Evolutionary conservation across 495 filamentous ascomycete genomes (phyloP), one percentile per base, ranked within the genome.

Genomic region (Hypoxylon trugodes): DNA sequence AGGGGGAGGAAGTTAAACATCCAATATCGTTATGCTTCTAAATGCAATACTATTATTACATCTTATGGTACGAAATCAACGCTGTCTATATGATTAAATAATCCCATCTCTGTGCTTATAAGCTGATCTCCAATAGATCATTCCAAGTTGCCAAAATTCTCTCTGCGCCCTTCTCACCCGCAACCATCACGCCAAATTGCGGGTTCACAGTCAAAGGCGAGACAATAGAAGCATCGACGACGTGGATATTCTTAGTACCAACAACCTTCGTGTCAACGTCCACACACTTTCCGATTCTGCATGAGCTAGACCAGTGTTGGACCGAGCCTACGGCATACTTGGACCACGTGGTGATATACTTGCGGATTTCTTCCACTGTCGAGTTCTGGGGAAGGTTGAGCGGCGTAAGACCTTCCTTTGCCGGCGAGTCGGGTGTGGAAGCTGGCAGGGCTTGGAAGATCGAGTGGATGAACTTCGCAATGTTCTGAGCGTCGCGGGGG

Each of bases 141-240:
- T 7, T 56, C 66, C 66, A 72, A 24, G 46, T 66, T 13, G 26
- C 52, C 21, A 71, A 3, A 50, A 79, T 77, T 56, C 73, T 61
- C 54, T 77, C 77, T 19, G 66, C 66, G 10, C 67, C 77, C 36
- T 72, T 73, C 68, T 78, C 76, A 6, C 66, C 77, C 10, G 69
- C 76, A 12, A 73, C 65, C 72, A 79, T 77, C 21, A 79, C 46
- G 0, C 76, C 75, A 24, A 74, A 73, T 58, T 77, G 74, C 25
- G 74, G 77, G 67, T 79, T 79, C 7, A 76, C 71, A 3, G 71
- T 75, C 40, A 78, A 51, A 0, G 76, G 76, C 24, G 68, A 47
- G 10, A 78, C 52, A 46, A 79, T 77, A 7, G 73, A 73, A 10
- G 70, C 74, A 58, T 78, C 77, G 16, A 79, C 70, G n/a, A 78